Conservation (phyloP, 2,329 filamentous ascomycete species). For the Calonectria crousiana region DNA sequence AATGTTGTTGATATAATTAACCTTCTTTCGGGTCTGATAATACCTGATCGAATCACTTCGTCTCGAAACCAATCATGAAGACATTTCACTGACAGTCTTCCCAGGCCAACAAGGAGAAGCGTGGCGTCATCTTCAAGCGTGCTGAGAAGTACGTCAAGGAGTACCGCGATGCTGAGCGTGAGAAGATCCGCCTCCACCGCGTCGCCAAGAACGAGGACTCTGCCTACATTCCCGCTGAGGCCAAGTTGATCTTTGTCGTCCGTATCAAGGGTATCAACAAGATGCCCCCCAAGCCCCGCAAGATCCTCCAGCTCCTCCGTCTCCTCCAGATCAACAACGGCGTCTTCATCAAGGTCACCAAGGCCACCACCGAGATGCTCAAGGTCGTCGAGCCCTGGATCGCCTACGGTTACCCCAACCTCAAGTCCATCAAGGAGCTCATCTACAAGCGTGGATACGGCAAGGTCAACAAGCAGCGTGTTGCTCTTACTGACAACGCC, state of each 20-base stretch:
- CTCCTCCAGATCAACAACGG: constrained; percentile 99
- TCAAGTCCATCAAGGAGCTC: constrained; percentile 98
- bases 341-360: constrained; percentile 97
- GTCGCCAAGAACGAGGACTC: constrained; percentile 91
- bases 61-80: constrained; percentile 28
- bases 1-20: constrained; percentile 96
- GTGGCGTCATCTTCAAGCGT: constrained; percentile 98
- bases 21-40: constrained; percentile 99
- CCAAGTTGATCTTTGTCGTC: constrained; percentile 97
- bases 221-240: constrained; percentile 94
- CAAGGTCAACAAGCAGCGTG: constrained; percentile 98
- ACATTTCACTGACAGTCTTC: constrained; percentile 53
- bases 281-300: constrained; percentile 99
- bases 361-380: constrained; percentile 97
- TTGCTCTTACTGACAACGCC: constrained; percentile 96
- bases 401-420: constrained; percentile 99
- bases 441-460: constrained; percentile 99
- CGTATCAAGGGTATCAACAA: constrained; percentile 99
- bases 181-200: constrained; percentile 95
- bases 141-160: constrained; percentile 99
- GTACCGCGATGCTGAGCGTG: constrained; percentile 97
- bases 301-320: constrained; percentile 99
- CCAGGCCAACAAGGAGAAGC: constrained; percentile 99
- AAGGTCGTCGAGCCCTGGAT: constrained; percentile 99
- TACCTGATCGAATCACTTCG: constrained; percentile 47